Evolutionary conservation across 306 rosid genomes (phyloP), one percentile per base, ranked within the genome.

Genomic region (Cicer bijugum): DNA sequence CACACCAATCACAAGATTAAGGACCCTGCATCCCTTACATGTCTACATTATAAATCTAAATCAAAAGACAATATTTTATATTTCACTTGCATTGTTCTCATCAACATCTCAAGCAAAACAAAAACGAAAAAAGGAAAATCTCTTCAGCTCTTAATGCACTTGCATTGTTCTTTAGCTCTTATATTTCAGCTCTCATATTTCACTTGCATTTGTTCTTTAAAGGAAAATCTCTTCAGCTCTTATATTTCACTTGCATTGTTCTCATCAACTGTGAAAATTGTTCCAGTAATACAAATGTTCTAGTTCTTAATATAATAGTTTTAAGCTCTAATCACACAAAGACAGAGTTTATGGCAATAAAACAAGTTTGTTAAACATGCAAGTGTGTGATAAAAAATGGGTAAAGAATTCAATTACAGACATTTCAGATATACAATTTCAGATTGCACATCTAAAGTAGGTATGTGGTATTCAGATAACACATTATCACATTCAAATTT

Each of bases 1-100:
- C 55, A 74, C 45, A 67, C 19, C 66, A 74, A 40, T 55, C 67
- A 67, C 16, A 47, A 79, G 50, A 17, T 37, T 60, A 68, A 67
- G 57, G 37, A 73, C 10, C 45, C 40, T 28, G 46, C 39, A 74
- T 46, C 39, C 55, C 12, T 37, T 50, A 19, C 11, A 61, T 48
- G 62, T 35, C 51, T 37, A 74, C 62, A 44, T 19, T 67, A 61
- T 16, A 46, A 46, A 46, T 46, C 15, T 46, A 9, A 4, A 10
- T 12, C 12, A 14, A 46, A 46, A 44, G 48, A 28, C 33, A 28
- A 3, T 28, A 28, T 28, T 28, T 28, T 28, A 28, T 28, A 3
- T 28, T 28, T 28, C 56, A 50, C 20, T 14, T 50, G 9, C 8
- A 17, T 17, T 17, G 19, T 17, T 17, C 19, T 17, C 19, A 17